phyloP scores from a whole-genome alignment of 139 green algal genomes.

The Bryopsis sp. region DNA sequence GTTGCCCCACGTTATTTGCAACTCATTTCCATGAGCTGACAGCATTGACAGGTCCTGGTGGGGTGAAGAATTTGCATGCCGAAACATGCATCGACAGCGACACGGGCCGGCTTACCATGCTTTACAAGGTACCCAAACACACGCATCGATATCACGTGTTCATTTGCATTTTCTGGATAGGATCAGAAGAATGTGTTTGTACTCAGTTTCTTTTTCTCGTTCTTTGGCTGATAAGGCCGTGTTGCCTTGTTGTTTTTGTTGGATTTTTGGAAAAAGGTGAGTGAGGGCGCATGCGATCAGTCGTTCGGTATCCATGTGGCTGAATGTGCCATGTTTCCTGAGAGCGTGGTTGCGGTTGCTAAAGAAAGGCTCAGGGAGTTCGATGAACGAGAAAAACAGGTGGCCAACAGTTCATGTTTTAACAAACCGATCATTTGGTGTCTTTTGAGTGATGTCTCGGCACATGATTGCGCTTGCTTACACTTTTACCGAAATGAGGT shows the following conservation, averaged over 20 bases:
- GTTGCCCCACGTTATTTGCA: constrained; percentile 78
- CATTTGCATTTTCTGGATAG: background rate
- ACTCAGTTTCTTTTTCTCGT: background rate
- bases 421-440: too few species aligned
- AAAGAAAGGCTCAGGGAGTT: constrained; percentile 62
- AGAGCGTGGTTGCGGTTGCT: constrained; percentile 65
- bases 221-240: background rate
- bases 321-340: constrained; percentile 81
- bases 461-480: too few species aligned
- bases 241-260: constrained; percentile 23
- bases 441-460: too few species aligned
- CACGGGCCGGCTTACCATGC: constrained; percentile 75
- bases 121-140: constrained; percentile 63
- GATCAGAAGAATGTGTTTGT: background rate
- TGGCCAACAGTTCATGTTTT: too few species aligned
- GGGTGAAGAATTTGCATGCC: constrained; percentile 74
- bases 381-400: too few species aligned
- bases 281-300: constrained; percentile 76
- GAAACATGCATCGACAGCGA: constrained; percentile 50
- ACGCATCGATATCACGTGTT: background rate
- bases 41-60: constrained; percentile 47
- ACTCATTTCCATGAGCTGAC: constrained; percentile 99
- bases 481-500: too few species aligned
- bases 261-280: constrained; percentile 2
- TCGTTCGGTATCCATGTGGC: constrained; percentile 93